Base-by-base conservation (phyloP, 352 stramenopile species). In the Pythium insidiosum region DNA sequence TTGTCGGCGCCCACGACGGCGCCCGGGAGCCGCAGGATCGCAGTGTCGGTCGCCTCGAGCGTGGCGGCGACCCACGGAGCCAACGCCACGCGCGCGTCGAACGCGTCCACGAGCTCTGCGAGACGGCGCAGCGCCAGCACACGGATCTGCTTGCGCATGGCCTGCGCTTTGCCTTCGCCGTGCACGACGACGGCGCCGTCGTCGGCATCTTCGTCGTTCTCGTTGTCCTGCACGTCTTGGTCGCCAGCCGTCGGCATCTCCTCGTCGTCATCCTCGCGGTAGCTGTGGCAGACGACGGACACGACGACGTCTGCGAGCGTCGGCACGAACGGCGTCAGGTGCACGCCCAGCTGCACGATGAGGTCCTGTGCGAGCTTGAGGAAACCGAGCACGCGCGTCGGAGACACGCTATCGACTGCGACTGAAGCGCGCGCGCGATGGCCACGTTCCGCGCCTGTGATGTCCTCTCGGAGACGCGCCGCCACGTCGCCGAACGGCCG, bases 301-400 rank as follows among this genome's bases (percentile, higher is more conserved):
- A 95, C 19, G 22, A 95, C 54, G 20, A 96, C 50, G 31, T 88
- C 61, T 3, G 85, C 68, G 25, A 97, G 62, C 6, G 58, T 55
- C 19, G 80, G 77, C n/a, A 95, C 66, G 33, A 92, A 97, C 19
- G 63, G 47, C 18, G 83, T 53, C 31, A 95, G 53, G 53, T 93
- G 89, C 0, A 92, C 73, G 9, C 84, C 84, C 7, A 97, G 65
- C 55, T 97, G 88, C 0, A 51, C 64, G 9, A 95, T 75, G 6
- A 97, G 58, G 41, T 95, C 86, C 31, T 94, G 75, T 22, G 95
- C 43, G 31, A 97, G 47, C 37, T 96, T 95, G 30, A 97, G 60
- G 51, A 97, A 97, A 25, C 88, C 88, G 19, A 95, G 67, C 20
- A 90, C 77, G 20, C 78, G 78, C 10, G 78, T 88, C 22, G 66